Conservation (phyloP, 140 eudicot genomes). For the Flaveria floridana region DNA sequence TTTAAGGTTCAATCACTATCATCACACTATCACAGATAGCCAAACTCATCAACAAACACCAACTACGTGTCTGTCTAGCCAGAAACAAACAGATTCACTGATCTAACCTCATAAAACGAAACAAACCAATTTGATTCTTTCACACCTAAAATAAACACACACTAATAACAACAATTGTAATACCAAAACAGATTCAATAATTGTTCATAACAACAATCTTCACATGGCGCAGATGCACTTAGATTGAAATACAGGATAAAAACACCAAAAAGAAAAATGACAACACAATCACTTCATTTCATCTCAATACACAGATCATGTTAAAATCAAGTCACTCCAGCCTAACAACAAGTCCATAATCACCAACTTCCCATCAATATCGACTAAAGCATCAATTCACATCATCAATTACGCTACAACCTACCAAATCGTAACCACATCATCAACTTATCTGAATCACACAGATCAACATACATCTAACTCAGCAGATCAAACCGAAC, state of each 20-base stretch:
- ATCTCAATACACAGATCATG: background rate
- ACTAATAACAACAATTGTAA: background rate
- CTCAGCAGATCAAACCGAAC: background rate
- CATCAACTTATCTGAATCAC: background rate
- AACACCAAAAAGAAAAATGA: background rate
- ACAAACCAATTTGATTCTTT: background rate
- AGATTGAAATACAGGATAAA: background rate
- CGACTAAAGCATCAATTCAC: background rate
- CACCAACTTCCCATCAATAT: too few relatives aligned
- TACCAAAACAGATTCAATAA: background rate
- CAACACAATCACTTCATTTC: background rate
- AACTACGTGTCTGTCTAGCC: too few relatives aligned
- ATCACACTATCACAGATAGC: too few relatives aligned
- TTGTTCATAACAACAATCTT: slow-evolving; percentile 6
- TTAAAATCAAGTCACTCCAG: too few relatives aligned
- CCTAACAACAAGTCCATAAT: too few relatives aligned
- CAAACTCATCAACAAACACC: too few relatives aligned
- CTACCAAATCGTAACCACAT: background rate
- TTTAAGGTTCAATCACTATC: background rate
- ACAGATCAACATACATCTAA: background rate
- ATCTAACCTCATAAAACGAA: background rate
- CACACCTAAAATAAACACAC: background rate
- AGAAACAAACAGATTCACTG: background rate
- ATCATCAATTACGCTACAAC: background rate
- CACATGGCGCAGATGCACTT: background rate